Percentiles rank a stretch among this genome's conserved stretches.
These are phyloP conservation scores for Exophiala mesophila DNA, from an alignment of 2,329 filamentous ascomycete genomes.

Conservation along the genomic window DNA sequence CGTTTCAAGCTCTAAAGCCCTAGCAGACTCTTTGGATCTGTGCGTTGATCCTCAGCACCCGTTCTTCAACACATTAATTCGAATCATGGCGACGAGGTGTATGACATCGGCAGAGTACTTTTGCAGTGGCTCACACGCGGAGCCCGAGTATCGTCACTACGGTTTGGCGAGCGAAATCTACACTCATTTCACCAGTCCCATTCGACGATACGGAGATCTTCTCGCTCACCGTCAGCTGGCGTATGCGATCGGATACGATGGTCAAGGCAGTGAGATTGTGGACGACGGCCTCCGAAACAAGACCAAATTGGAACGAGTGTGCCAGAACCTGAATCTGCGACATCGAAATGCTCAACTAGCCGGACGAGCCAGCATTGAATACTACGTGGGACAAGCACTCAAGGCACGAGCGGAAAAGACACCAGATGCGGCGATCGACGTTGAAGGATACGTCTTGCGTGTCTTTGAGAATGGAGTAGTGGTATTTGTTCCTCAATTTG, in stretches of 20 bases:
- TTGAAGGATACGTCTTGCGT: constrained; percentile 94
- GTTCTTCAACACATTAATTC: constrained; percentile 97
- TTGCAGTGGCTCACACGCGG: constrained; percentile 85
- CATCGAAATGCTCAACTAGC: constrained; percentile 97
- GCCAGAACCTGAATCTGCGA: constrained; percentile 96
- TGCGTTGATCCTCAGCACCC: constrained; percentile 77
- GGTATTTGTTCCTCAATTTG: constrained; percentile 91
- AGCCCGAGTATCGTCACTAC: constrained; percentile 94
- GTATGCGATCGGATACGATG: constrained; percentile 83
- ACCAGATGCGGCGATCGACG: constrained; percentile 52
- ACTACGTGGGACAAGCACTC: constrained; percentile 95
- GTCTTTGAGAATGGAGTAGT: constrained; percentile 97
- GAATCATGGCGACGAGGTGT: constrained; percentile 95
- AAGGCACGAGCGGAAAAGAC: constrained; percentile 60
- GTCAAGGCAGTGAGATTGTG: constrained; percentile 55
- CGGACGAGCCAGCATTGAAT: constrained; percentile 88
- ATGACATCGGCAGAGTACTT: constrained; percentile 99
- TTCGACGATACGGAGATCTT: constrained; percentile 94
- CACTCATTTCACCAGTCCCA: constrained; percentile 96
- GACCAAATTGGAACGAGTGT: constrained; percentile 82
- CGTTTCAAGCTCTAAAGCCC: constrained; percentile 82
- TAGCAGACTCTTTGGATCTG: constrained; percentile 83
- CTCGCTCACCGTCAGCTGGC: constrained; percentile 91
- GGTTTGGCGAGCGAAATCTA: constrained; percentile 95
- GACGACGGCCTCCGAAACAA: constrained; percentile 76